phyloP scores from a whole-genome alignment of 1,284 basidiomycete genomes.

The Trichosporon sp. region DNA sequence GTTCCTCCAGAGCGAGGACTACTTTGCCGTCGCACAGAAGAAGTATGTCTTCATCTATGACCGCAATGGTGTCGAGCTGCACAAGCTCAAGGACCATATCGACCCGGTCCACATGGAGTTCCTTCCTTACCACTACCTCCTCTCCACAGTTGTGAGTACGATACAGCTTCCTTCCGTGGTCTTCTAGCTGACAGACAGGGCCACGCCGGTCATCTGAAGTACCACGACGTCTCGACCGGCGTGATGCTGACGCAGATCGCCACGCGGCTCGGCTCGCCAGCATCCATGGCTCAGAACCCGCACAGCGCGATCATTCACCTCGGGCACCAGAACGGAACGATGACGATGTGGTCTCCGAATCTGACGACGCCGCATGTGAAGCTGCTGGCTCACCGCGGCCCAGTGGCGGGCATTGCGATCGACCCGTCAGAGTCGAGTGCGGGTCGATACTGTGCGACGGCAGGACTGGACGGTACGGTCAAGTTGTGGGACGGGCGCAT shows the following conservation, averaged over 20 bases:
- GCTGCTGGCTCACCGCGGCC: conserved; percentile 83
- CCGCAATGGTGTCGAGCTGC: conserved; percentile 85
- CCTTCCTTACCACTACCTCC: conserved; percentile 91
- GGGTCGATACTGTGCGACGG: conserved; percentile 85
- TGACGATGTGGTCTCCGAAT: conserved; percentile 92
- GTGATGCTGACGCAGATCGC: conserved; percentile 79
- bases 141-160: conserved; percentile 70
- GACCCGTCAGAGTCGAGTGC: conserved; percentile 65
- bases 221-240: conserved; percentile 95
- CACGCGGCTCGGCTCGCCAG: conserved; percentile 82
- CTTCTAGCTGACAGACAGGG: conserved; percentile 53
- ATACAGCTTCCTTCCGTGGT: neutral
- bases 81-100: conserved; percentile 63
- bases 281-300: conserved; percentile 82
- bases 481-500: conserved; percentile 95
- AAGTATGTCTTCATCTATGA: conserved; percentile 97
- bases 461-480: conserved; percentile 79
- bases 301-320: conserved; percentile 90
- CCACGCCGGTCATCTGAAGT: conserved; percentile 83
- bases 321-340: conserved; percentile 75
- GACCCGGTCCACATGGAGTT: conserved; percentile 90
- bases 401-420: conserved; percentile 72
- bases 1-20: conserved; percentile 89
- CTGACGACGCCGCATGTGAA: conserved; percentile 84
- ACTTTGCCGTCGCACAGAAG: conserved; percentile 93